Conservation (phyloP, 345 rosid species). For the Triadica sebifera region DNA sequence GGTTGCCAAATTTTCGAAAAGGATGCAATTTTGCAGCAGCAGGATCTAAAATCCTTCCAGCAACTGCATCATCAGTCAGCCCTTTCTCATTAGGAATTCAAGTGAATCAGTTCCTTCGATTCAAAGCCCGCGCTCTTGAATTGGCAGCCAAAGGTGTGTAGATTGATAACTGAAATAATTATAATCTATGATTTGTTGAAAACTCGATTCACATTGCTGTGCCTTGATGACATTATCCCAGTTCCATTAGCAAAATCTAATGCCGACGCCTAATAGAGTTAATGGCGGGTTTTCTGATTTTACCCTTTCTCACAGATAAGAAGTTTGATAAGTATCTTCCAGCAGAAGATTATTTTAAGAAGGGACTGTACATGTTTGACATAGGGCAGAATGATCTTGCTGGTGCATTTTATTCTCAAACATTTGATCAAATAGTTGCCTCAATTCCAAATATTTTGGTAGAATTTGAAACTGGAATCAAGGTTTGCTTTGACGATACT, state of each 20-base stretch:
- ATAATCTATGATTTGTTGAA: background rate
- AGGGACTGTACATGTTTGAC: slow-evolving; percentile 84
- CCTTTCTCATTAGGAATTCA: slow-evolving; percentile 81
- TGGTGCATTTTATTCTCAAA: slow-evolving; percentile 88
- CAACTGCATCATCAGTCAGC: slow-evolving; percentile 65
- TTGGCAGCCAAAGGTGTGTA: slow-evolving; percentile 52
- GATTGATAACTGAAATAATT: background rate
- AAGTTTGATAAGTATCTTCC: slow-evolving; percentile 59
- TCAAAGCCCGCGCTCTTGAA: slow-evolving; percentile 66
- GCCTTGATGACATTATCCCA: background rate
- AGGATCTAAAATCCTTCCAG: slow-evolving; percentile 72
- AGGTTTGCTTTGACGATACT: slow-evolving; percentile 38
- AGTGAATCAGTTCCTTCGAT: slow-evolving; percentile 73
- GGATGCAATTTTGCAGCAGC: slow-evolving; percentile 97
- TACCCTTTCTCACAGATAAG: slow-evolving; percentile 41
- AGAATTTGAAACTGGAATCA: slow-evolving; percentile 70
- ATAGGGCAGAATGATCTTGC: slow-evolving; percentile 97
- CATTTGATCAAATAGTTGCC: slow-evolving; percentile 77
- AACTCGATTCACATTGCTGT: background rate
- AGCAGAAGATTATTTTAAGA: slow-evolving; percentile 37
- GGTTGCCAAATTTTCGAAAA: slow-evolving; percentile 67
- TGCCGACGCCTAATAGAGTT: background rate
- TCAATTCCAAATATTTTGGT: slow-evolving; percentile 60
- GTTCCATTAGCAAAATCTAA: background rate
- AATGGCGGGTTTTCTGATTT: background rate